Evolutionary conservation across 345 rosid genomes (phyloP), one percentile per base, ranked within the genome.

Genomic region (Triadica sebifera): DNA sequence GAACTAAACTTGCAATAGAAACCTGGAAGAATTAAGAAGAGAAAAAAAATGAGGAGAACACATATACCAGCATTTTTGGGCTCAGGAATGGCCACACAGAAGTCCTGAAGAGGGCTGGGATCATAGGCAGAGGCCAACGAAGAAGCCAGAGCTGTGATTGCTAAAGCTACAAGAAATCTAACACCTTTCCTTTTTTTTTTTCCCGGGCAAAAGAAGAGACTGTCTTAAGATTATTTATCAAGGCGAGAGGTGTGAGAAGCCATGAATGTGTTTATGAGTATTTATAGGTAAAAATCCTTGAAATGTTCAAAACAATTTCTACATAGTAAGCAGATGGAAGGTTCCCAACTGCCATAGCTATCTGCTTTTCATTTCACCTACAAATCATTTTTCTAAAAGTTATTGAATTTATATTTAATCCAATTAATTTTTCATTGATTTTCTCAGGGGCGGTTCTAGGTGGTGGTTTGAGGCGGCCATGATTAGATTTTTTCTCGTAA

Each of bases 71-170:
- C 29, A 62, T 34, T 13, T 57, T 55, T 3, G 17, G 1, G 39
- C 39, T 67, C 8, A 10, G 57, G 11, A 5, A 47, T 55, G 20
- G 70, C 70, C 15, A 47, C 70, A 15, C 70, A 67, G 8, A 67
- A 67, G 49, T 67, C 70, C 49, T 67, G 57, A 67, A 67, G 70
- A 13, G 70, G 8, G 47, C 46, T 39, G 12, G 78, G 78, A n/a
- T 75, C 78, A 10, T 34, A 59, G 59, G 78, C 78, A 19, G 22
- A 29, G 11, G 67, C 72, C 4, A 75, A 13, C 10, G 67, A 19
- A 49, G 41, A 56, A 50, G 59, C 25, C 72, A 37, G 34, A n/a
- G 41, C 72, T 67, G 34, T 37, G 37, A 75, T 13, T 7, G 46
- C 7, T 0, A 64, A 64, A 39, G 29, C 8, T 0, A 12, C 57